Conservation (phyloP, 768 basidiomycete genomes). For the Favolaschia claudopus region DNA sequence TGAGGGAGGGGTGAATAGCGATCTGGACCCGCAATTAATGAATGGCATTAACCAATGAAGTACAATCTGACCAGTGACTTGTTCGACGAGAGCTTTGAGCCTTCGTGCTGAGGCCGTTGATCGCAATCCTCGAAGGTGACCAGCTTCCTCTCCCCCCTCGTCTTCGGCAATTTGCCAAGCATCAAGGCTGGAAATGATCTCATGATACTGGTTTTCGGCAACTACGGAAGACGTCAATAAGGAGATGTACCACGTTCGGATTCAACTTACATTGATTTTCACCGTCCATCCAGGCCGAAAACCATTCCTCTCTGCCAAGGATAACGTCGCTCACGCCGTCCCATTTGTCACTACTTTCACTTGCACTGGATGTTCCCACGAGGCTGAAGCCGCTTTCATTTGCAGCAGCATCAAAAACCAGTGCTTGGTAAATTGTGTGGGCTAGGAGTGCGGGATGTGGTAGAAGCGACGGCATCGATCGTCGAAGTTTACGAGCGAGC, state of each 20-base stretch:
- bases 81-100: slow-evolving; percentile 86
- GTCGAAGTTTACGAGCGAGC: slow-evolving; percentile 76
- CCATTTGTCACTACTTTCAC: slow-evolving; percentile 53
- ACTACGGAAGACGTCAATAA: slow-evolving; percentile 57
- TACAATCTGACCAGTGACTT: slow-evolving; percentile 77
- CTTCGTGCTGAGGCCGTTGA: slow-evolving; percentile 87
- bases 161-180: slow-evolving; percentile 89
- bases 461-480: slow-evolving; percentile 76
- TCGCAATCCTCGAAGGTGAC: slow-evolving; percentile 53
- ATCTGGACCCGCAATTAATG: slow-evolving; percentile 55
- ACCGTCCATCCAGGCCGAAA: slow-evolving; percentile 87
- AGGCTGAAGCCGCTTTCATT: slow-evolving; percentile 77
- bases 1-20: slow-evolving; percentile 90
- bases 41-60: neutral
- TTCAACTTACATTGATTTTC: slow-evolving; percentile 84
- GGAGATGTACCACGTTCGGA: neutral
- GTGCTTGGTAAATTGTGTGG: slow-evolving; percentile 93
- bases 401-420: slow-evolving; percentile 85
- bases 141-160: slow-evolving; percentile 54
- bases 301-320: slow-evolving; percentile 87
- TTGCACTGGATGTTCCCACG: slow-evolving; percentile 54
- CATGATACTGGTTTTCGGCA: slow-evolving; percentile 85
- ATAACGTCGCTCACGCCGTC: slow-evolving; percentile 84
- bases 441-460: slow-evolving; percentile 86
- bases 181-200: slow-evolving; percentile 79